Evolutionary conservation across 2,329 filamentous ascomycete genomes (phyloP).

Genomic region (Teratosphaeria destructans): DNA sequence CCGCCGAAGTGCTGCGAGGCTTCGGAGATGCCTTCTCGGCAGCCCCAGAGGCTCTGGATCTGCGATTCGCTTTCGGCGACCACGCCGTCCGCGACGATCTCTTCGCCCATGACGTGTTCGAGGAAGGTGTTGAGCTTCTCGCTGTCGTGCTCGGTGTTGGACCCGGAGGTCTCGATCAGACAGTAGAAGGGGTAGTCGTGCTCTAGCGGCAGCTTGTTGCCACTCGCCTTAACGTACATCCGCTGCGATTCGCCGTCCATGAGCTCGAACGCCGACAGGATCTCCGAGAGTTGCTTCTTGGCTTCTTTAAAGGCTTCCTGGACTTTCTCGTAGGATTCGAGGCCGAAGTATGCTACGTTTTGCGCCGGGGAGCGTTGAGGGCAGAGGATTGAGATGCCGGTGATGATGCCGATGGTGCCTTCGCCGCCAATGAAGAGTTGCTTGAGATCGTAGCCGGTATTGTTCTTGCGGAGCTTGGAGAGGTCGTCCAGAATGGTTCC

Average conservation of each 20-base stretch:
- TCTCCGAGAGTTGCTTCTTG: conserved; percentile 83
- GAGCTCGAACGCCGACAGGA: conserved; percentile 92
- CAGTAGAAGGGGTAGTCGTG: conserved; percentile 88
- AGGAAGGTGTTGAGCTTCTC: conserved; percentile 84
- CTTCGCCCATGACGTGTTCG: conserved; percentile 80
- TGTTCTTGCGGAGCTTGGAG: conserved; percentile 86
- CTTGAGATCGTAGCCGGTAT: conserved; percentile 95
- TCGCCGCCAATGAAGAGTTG: conserved; percentile 94
- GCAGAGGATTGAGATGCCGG: conserved; percentile 78
- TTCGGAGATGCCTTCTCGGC: conserved; percentile 89
- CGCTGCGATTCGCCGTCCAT: conserved; percentile 83
- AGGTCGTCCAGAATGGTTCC: conserved; percentile 88
- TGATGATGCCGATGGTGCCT: conserved; percentile 90
- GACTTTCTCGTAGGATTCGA: conserved; percentile 82
- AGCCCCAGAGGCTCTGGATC: conserved; percentile 72
- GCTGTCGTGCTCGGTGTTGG: conserved; percentile 84
- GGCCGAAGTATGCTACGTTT: conserved; percentile 89
- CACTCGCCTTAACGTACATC: conserved; percentile 63
- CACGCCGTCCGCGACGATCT: conserved; percentile 80
- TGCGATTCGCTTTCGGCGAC: conserved; percentile 92
- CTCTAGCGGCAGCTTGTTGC: conserved; percentile 71
- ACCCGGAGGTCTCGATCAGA: conserved; percentile 90
- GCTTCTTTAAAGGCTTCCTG: conserved; percentile 79
- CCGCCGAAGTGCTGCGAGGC: conserved; percentile 81
- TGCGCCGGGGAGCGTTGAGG: conserved; percentile 78